A percentile compares a stretch with the other conserved stretches of the same genome.
Conservation (phyloP, 805 yeast species). For the Nakazawaea wyomingensis region DNA sequence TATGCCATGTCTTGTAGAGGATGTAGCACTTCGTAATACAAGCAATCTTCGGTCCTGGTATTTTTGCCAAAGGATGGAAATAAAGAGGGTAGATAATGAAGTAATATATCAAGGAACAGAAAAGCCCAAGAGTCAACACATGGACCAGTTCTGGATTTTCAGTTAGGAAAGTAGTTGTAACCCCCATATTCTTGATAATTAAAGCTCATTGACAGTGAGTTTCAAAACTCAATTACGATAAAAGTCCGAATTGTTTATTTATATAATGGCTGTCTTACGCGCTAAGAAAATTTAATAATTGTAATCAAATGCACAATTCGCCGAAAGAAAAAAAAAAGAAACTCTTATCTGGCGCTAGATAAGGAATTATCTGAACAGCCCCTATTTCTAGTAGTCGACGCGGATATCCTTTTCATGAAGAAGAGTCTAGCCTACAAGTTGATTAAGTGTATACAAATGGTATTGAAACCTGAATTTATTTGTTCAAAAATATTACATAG, state of each 20-base stretch:
- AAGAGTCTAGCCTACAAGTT: no score
- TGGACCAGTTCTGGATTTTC: slow-evolving; percentile 3
- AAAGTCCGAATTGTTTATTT: no score
- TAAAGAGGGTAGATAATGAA: slow-evolving; percentile 35
- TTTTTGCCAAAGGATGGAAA: slow-evolving; percentile 34
- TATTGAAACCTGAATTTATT: no score
- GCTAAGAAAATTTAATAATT: not conserved
- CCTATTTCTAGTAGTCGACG: no score
- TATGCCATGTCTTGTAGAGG: slow-evolving; percentile 30
- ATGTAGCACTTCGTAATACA: slow-evolving; percentile 28
- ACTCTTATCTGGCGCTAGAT: not conserved
- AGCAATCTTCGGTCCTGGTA: slow-evolving; percentile 51
- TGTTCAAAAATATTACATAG: no score
- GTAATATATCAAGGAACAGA: slow-evolving; percentile 20
- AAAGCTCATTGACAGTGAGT: not conserved
- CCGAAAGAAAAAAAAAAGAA: no score
- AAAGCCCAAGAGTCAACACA: not conserved
- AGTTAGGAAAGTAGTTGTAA: not conserved
- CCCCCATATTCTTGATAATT: slow-evolving; percentile 2
- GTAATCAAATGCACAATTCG: not conserved
- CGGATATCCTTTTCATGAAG: no score
- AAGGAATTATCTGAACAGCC: no score
- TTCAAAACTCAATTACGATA: no score
- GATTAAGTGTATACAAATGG: no score
- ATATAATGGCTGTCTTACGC: not conserved